phyloP scores from a whole-genome alignment of 2,329 filamentous ascomycete species.

The Botryotinia calthae region DNA sequence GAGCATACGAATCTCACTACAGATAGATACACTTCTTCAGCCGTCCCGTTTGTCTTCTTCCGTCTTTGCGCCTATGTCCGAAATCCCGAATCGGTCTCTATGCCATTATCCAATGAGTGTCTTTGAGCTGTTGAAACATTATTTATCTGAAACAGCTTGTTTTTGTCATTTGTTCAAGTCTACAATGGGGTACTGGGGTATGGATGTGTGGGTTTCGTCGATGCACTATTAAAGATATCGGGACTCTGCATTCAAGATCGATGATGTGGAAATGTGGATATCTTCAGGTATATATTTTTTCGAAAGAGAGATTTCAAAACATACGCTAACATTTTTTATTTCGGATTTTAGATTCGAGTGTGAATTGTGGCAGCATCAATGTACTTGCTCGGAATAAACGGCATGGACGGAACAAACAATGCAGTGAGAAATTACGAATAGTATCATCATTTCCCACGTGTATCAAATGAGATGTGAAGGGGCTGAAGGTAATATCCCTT shows the following conservation, averaged over 20 bases:
- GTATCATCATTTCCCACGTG: background rate
- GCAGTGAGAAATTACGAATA: background rate
- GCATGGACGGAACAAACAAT: background rate
- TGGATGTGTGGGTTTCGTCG: background rate
- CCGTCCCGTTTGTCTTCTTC: background rate
- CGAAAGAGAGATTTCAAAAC: too few relatives aligned
- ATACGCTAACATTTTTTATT: background rate
- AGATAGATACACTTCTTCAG: background rate
- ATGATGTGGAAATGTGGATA: background rate
- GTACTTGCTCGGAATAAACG: background rate
- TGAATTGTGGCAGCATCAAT: background rate
- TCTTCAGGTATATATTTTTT: background rate
- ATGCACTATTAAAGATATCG: background rate
- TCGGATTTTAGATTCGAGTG: background rate
- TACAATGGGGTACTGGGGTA: background rate
- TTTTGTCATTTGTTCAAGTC: background rate
- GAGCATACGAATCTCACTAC: background rate
- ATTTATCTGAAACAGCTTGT: constrained; percentile 6
- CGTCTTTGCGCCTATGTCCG: background rate
- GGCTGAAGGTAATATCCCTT: background rate
- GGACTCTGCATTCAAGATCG: background rate
- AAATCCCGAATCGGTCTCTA: background rate
- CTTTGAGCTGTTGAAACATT: background rate
- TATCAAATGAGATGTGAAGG: constrained; percentile 5
- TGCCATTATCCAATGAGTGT: background rate